These are phyloP conservation scores for Citrus unshiu DNA, from an alignment of 345 rosid species.

Conservation along the genomic window DNA sequence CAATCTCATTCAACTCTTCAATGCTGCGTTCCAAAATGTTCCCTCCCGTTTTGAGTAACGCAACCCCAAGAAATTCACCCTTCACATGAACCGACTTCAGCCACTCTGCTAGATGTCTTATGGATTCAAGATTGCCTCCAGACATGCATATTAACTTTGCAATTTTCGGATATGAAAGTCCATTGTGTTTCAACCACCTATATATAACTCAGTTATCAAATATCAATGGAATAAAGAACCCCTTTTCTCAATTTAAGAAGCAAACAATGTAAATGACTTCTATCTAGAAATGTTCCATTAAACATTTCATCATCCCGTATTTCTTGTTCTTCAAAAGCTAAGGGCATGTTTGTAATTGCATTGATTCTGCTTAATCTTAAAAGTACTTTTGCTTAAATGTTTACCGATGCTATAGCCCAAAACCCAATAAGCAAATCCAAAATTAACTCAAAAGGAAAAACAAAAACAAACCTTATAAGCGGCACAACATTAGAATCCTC, in stretches of 20 bases:
- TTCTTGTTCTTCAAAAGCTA: too few relatives aligned
- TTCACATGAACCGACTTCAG: constrained; percentile 73
- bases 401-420: not conserved
- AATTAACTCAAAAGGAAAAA: not conserved
- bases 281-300: not conserved
- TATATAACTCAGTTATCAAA: constrained; percentile 15
- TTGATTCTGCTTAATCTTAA: not conserved
- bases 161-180: constrained; percentile 64
- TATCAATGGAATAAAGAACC: constrained; percentile 3
- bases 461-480: constrained; percentile 53
- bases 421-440: not conserved
- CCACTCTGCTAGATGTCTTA: constrained; percentile 58
- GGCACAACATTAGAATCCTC: constrained; percentile 65
- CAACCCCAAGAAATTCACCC: constrained; percentile 69
- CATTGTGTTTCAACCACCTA: constrained; percentile 96
- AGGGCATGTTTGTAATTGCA: not conserved
- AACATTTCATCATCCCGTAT: not conserved
- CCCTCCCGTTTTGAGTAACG: constrained; percentile 58
- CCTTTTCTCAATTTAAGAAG: not conserved
- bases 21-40: constrained; percentile 47
- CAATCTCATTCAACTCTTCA: constrained; percentile 57
- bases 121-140: constrained; percentile 61
- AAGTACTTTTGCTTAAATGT: not conserved
- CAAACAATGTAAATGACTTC: not conserved
- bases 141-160: constrained; percentile 69